These are phyloP conservation scores for Wickerhamiella siamensis DNA, from an alignment of 805 yeast genomes.

Conservation along the genomic window DNA sequence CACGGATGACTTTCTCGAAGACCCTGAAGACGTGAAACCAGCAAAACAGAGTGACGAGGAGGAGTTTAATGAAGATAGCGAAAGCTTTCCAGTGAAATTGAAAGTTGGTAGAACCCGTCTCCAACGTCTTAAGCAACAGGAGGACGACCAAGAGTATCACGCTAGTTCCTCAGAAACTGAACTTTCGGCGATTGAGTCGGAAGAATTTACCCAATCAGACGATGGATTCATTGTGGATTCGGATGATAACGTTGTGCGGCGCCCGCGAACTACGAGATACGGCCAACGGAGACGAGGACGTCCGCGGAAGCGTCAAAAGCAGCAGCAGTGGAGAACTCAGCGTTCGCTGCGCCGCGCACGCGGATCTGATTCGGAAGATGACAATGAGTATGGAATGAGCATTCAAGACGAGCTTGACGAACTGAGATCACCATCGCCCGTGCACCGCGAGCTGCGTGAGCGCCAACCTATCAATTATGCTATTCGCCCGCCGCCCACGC, in stretches of 20 bases:
- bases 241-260: conserved; percentile 12
- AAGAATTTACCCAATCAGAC: not conserved
- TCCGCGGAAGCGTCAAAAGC: not conserved
- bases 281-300: conserved; percentile 2
- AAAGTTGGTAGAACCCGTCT: not conserved
- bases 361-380: conserved; percentile 8
- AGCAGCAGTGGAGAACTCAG: not conserved
- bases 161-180: not conserved
- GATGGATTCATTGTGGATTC: conserved; percentile 13
- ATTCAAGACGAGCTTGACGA: conserved; percentile 16
- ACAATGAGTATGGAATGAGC: conserved; percentile 11
- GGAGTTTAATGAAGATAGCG: not conserved
- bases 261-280: conserved; percentile 1
- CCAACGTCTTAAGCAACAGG: not conserved
- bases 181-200: not conserved
- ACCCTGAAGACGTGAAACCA: not conserved
- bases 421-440: conserved; percentile 10
- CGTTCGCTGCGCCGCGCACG: not conserved
- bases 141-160: not conserved
- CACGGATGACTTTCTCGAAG: not conserved
- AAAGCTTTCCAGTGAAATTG: not conserved
- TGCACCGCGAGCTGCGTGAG: conserved; percentile 12
- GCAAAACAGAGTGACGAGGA: not conserved
- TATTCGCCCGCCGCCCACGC: conserved; percentile 19
- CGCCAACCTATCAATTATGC: conserved; percentile 18